These are phyloP conservation scores for Blastobotrys attinorum DNA, from an alignment of 805 yeast species.

Conservation along the genomic window DNA sequence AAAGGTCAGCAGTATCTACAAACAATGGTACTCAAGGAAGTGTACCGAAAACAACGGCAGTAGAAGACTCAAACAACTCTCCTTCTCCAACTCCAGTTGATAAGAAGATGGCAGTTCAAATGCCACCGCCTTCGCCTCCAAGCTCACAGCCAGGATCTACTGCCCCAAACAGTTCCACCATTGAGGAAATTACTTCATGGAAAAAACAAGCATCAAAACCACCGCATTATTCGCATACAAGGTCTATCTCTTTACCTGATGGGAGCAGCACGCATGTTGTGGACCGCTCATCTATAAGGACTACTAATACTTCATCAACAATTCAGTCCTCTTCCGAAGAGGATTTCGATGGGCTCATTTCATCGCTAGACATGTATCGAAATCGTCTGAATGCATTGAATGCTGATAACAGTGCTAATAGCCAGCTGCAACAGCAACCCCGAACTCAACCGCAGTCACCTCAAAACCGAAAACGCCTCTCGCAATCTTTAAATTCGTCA, in stretches of 20 bases:
- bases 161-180: background rate
- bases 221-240: background rate
- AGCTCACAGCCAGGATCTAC: background rate
- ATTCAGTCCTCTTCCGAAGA: conserved; percentile 1
- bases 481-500: background rate
- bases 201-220: background rate
- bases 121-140: background rate
- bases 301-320: background rate
- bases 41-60: no score
- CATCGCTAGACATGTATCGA: conserved; percentile 10
- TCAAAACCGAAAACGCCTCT: background rate
- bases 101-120: background rate
- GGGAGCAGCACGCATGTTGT: background rate
- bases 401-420: background rate
- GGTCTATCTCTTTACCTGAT: background rate
- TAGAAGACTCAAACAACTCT: no score
- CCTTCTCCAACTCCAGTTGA: background rate
- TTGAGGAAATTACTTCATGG: background rate
- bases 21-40: no score
- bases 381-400: conserved; percentile 6
- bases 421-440: conserved; percentile 1
- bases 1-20: background rate
- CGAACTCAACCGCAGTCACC: background rate
- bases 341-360: conserved; percentile 8
- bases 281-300: no score